phyloP scores from a whole-genome alignment of 192 early-diverging fungal genomes.

The Gonapodya sp. region DNA sequence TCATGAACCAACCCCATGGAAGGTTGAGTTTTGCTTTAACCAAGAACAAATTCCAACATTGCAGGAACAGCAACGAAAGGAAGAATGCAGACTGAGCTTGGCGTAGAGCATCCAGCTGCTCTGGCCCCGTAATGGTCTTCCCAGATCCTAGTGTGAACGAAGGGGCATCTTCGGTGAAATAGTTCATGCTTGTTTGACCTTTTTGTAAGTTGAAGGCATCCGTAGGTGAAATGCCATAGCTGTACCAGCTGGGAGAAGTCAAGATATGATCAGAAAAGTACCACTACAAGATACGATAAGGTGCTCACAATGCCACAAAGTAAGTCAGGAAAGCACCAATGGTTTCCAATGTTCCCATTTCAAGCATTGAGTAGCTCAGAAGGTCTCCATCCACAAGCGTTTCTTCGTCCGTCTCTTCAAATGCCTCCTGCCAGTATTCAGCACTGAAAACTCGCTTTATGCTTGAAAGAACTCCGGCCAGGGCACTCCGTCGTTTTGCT shows the following conservation, averaged over 20 bases:
- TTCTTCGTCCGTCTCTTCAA: conserved; percentile 70
- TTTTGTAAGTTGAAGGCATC: background rate
- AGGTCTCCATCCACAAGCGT: conserved; percentile 73
- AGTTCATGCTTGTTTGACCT: background rate
- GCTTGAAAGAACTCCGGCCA: conserved; percentile 15
- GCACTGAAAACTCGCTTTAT: conserved; percentile 37
- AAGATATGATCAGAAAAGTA: background rate
- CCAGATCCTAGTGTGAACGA: conserved; percentile 15
- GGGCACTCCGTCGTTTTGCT: conserved; percentile 23
- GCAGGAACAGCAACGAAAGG: conserved; percentile 69
- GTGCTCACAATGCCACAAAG: conserved; percentile 63
- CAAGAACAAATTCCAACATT: conserved; percentile 91
- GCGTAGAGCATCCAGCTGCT: conserved; percentile 57
- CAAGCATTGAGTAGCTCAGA: conserved; percentile 78
- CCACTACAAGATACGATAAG: background rate
- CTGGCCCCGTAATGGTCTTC: conserved; percentile 22
- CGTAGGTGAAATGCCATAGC: background rate
- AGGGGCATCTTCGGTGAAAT: background rate
- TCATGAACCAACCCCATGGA: conserved; percentile 48
- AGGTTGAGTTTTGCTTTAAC: conserved; percentile 70
- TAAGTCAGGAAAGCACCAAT: conserved; percentile 61
- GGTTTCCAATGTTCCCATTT: conserved; percentile 69
- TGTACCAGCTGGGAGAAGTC: conserved; percentile 12
- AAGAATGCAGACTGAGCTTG: conserved; percentile 74
- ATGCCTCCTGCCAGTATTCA: conserved; percentile 50